A percentile compares a stretch with the other conserved stretches of the same genome.
Conservation (phyloP, 306 rosid species). For the Gastrolobium villosum region DNA sequence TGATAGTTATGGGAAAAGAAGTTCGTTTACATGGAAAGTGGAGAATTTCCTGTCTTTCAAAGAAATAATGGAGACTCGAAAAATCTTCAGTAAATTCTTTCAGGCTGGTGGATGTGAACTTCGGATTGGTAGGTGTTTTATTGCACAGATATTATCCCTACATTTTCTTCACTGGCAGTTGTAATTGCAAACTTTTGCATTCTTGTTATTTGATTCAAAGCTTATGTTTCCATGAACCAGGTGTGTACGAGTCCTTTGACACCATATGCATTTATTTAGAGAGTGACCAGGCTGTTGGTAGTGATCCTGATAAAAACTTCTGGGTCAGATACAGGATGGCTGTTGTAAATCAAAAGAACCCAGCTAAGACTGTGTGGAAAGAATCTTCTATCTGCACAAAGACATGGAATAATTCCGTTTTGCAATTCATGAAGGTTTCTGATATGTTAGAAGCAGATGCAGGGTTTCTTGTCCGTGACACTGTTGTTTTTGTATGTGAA, state of each 20-base stretch:
- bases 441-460: constrained; percentile 98
- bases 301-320: constrained; percentile 96
- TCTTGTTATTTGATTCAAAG: constrained; percentile 41
- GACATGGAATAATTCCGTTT: constrained; percentile 99
- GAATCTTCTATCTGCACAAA: constrained; percentile 98
- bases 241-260: constrained; percentile 98
- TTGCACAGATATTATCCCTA: constrained; percentile 20
- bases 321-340: constrained; percentile 99
- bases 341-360: constrained; percentile 94
- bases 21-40: constrained; percentile 99
- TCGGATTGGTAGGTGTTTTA: constrained; percentile 85
- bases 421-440: constrained; percentile 99
- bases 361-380: constrained; percentile 96
- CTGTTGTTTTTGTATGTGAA: constrained; percentile 97
- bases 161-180: constrained; percentile 35
- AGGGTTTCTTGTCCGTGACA: constrained; percentile 94
- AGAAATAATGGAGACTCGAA: constrained; percentile 99
- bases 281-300: constrained; percentile 97
- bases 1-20: constrained; percentile 67
- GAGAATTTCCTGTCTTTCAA: constrained; percentile 95
- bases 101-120: constrained; percentile 99
- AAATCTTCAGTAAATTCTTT: constrained; percentile 98
- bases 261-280: constrained; percentile 98
- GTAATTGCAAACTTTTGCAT: constrained; percentile 43
- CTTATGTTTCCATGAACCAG: constrained; percentile 58